These are phyloP conservation scores for Aspergillus neotritici DNA, from an alignment of 2,329 filamentous ascomycete species.

Conservation along the genomic window DNA sequence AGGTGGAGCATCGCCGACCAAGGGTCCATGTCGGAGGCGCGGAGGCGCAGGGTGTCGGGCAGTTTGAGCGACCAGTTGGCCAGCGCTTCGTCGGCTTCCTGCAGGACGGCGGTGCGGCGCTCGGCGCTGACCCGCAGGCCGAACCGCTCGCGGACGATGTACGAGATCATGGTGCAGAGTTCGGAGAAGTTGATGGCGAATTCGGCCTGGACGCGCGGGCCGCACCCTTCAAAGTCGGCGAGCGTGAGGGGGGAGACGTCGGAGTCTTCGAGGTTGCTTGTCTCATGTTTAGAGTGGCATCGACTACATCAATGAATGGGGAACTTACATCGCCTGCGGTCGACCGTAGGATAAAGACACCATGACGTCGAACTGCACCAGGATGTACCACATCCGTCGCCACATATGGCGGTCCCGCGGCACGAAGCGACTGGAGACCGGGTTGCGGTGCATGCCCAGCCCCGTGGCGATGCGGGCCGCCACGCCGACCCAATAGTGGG, in stretches of 20 bases:
- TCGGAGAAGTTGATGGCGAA: conserved; percentile 47
- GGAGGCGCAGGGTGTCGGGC: conserved; percentile 37
- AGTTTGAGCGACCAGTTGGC: conserved; percentile 40
- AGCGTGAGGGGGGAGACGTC: conserved; percentile 44
- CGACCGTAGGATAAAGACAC: conserved; percentile 46
- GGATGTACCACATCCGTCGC: conserved; percentile 41
- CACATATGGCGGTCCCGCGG: conserved; percentile 40
- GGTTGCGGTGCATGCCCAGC: conserved; percentile 49
- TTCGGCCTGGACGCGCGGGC: conserved; percentile 39
- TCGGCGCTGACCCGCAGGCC: conserved; percentile 36
- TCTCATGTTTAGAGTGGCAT: neutral
- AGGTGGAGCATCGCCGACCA: conserved; percentile 43
- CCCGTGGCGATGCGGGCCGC: conserved; percentile 50
- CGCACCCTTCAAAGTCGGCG: conserved; percentile 46
- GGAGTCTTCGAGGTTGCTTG: conserved; percentile 47
- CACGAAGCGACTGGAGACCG: conserved; percentile 37
- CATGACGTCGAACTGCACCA: conserved; percentile 42
- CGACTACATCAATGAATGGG: neutral
- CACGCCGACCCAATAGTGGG: conserved; percentile 50
- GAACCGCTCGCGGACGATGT: conserved; percentile 39
- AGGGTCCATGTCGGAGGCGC: conserved; percentile 38
- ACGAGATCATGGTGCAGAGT: conserved; percentile 48
- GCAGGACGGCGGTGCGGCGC: conserved; percentile 38
- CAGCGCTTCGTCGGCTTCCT: conserved; percentile 38
- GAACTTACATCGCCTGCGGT: conserved; percentile 45